Evolutionary conservation across 202 grass and related monocot species (phyloP), one percentile per base, ranked within the genome.

Genomic region (Panicum hallii): DNA sequence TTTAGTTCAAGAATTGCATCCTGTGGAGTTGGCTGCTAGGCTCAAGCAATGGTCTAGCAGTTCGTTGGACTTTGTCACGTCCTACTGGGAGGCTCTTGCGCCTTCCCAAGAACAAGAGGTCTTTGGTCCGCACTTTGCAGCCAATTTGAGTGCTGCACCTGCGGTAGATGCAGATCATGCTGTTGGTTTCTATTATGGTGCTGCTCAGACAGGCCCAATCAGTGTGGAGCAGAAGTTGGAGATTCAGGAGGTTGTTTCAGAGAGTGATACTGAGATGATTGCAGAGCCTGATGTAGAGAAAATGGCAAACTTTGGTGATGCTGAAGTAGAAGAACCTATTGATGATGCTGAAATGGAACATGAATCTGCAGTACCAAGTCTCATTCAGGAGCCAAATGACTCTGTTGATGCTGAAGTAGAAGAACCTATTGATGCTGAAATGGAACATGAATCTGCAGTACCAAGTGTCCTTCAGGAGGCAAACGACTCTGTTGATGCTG

Each of bases 11-110:
- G 87, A 89, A 82, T 67, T 84, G 14, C 65, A 88, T 84, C 72
- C 81, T 81, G 83, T 88, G 81, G 82, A 92, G 57, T 82, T 94
- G 72, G 77, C 70, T 89, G 74, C 63, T 86, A 89, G 83, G 86
- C 79, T 96, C 20, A 87, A 86, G 74, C 70, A 87, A 62, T 92
- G 88, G 93, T 90, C 88, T 82, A 85, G 82, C 43, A 62, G 86
- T 66, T 87, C 79, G 11, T 90, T 94, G 67, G 72, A 90, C 74
- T 78, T 60, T 13, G 84, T 92, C 81, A 64, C 77, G 36, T 83
- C 73, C 58, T 88, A 88, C 73, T 82, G 67, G 72, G 75, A 81
- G 75, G 68, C 69, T 58, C 38, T 87, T 46, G 63, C 6, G 14
- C 63, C 81, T 41, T 26, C 64, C 11, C 67, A 77, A 38, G 43